Base-by-base conservation (phyloP, 2,329 filamentous ascomycete species). In the Pseudocercospora pini-densiflorae region DNA sequence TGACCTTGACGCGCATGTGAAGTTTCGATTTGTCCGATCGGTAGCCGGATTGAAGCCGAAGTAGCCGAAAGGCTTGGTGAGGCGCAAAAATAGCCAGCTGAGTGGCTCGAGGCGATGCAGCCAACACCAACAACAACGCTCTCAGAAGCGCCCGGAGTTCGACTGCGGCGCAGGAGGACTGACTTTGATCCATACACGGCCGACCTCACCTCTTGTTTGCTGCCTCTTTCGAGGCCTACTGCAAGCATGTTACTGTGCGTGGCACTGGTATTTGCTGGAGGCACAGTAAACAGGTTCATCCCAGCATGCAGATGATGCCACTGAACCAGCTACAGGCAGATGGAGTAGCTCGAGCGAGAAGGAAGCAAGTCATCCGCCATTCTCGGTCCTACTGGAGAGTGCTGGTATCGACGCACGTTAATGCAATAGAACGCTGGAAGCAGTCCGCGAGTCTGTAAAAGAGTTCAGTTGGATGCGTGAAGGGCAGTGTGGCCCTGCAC, bases 81-180 rank as follows among this genome's bases (percentile, higher is more conserved):
- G 36, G 57, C 57, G 57, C 40, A 59, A 59, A 24, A 45, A 45
- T 59, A 47, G 57, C 8, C 57, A 29, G 57, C 51, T 55, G 57
- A 45, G 3, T 59, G 57, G 19, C 33, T 59, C 57, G 31, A 40
- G 21, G 57, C 21, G 33, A 21, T 40, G 57, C 33, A 59, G 40
- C 59, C 63, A 62, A 66, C 64, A 65, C 63, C 63, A 65, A 27
- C 31, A 51, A 21, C 63, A 21, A 61, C 27, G 33, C 43, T 43
- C 59, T 58, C 27, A 33, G 40, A 59, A 40, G 63, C 63, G 58
- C 53, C 63, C 59, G 51, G 40, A 16, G 14, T 58, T 33, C 53
- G 21, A 19, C 33, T 59, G 62, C 55, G 62, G 61, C 61, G 61
- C 43, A 33, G 16, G 3, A 36, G 31, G 21, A 40, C 55, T 59